phyloP scores from a whole-genome alignment of 1,139 yeast species.

The Blastobotrys arbuscula region DNA sequence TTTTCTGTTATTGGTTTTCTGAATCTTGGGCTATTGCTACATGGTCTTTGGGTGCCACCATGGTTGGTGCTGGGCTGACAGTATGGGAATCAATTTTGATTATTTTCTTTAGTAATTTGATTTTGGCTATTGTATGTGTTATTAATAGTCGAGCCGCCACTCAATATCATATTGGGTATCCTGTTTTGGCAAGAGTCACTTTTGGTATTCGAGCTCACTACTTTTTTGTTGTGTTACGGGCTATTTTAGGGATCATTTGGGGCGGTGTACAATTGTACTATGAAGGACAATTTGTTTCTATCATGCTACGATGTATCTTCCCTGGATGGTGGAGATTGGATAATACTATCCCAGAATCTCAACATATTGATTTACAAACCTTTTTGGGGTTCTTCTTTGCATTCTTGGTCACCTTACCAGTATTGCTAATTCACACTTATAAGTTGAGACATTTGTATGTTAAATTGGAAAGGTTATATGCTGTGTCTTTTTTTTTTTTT shows the following conservation, averaged over 20 bases:
- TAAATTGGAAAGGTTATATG: neutral
- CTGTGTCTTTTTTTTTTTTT: too few species aligned
- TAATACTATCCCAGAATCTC: conserved; percentile 43
- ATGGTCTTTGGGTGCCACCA: conserved; percentile 17
- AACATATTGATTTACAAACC: conserved; percentile 23
- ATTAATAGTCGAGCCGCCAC: conserved; percentile 23
- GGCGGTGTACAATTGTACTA: conserved; percentile 30
- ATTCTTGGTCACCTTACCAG: conserved; percentile 65
- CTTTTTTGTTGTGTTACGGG: conserved; percentile 26
- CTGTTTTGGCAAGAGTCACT: conserved; percentile 20
- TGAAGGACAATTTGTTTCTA: conserved; percentile 40
- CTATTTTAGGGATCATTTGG: conserved; percentile 29
- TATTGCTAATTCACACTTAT: conserved; percentile 68
- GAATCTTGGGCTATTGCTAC: conserved; percentile 23
- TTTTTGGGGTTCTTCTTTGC: conserved; percentile 63
- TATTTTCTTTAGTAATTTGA: conserved; percentile 17
- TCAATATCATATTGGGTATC: conserved; percentile 22
- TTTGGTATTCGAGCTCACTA: conserved; percentile 23
- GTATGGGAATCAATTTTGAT: conserved; percentile 14
- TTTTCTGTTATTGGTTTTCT: conserved; percentile 19
- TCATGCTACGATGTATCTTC: conserved; percentile 63
- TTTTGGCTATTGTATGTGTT: conserved; percentile 18
- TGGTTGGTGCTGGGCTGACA: conserved; percentile 17
- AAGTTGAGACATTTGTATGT: conserved; percentile 53
- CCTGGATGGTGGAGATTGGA: conserved; percentile 53